Evolutionary conservation across 1,139 yeast species (phyloP).

Genomic region (Kodamaea alishanica): DNA sequence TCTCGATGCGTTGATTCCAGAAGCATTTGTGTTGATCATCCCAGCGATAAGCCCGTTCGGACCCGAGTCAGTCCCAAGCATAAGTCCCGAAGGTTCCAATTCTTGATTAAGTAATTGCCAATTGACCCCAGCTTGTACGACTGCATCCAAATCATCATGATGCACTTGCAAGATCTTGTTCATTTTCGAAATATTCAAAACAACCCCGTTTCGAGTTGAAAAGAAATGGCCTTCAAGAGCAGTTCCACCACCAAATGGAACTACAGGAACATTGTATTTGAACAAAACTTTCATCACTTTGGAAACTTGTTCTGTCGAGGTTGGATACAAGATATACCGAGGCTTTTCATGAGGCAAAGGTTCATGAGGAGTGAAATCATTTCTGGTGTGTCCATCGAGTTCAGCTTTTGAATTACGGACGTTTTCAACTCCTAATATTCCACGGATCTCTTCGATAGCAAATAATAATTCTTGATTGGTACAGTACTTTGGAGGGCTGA

Average conservation of each 20-base stretch:
- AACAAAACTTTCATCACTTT: conserved; percentile 31
- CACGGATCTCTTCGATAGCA: conserved; percentile 44
- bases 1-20: conserved; percentile 42
- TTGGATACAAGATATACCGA: conserved; percentile 33
- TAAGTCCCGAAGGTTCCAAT: conserved; percentile 25
- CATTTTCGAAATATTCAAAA: conserved; percentile 42
- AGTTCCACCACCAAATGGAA: conserved; percentile 64
- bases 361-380: conserved; percentile 41
- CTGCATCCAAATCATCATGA: conserved; percentile 41
- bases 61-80: conserved; percentile 47
- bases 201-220: conserved; percentile 37
- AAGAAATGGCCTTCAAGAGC: conserved; percentile 46
- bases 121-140: conserved; percentile 43
- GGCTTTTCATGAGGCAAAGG: conserved; percentile 36
- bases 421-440: conserved; percentile 27
- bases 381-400: conserved; percentile 35
- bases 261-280: conserved; percentile 41
- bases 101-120: conserved; percentile 39
- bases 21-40: conserved; percentile 45
- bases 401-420: conserved; percentile 29
- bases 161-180: conserved; percentile 31
- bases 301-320: conserved; percentile 37
- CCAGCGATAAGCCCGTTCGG: conserved; percentile 44
- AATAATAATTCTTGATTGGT: conserved; percentile 32
- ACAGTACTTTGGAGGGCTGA: conserved; percentile 39